Evolutionary conservation across 768 basidiomycete species (phyloP), one percentile per base, ranked within the genome.

Genomic region (Peribolospora kevripleyi): DNA sequence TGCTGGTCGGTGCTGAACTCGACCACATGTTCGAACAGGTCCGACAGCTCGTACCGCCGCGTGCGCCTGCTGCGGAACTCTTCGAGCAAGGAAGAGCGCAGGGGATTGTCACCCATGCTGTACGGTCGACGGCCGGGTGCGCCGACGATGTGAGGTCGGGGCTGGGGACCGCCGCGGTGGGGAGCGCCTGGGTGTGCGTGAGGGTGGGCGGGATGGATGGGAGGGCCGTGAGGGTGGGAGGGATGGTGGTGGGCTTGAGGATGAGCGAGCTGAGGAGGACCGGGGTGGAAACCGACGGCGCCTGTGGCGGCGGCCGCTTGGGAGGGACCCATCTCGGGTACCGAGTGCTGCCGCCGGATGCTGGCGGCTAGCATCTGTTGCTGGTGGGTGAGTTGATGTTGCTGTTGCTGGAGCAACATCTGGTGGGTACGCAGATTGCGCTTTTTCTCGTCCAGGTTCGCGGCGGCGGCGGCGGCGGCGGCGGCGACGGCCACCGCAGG

Each of bases 1-100:
- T 90, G 83, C 65, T 93, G 90, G 67, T 97, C 91, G 10, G 78
- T 77, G 56, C 84, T 81, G 66, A 98, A 98, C 67, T 95, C 91
- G 46, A 84, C 80, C 54, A 91, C 67, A 65, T 82, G 76, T 6
- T 84, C 84, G 48, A 74, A 73, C 59, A 98, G 80, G 62, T 91
- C 86, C 91, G 73, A 70, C 25, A 93, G 70, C 58, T 82, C 79
- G 90, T 87, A 95, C 59, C 76, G 78, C 54, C 78, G 75, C 37
- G 76, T 70, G 67, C 81, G 82, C 69, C 82, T 81, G 41, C 76
- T 73, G 56, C 85, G 76, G 67, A 90, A 93, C 56, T 88, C 84
- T 54, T 90, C 84, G 52, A 93, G 67, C 45, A 84, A 62, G 7
- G 79, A 72, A 65, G 83, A 87, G 52, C 83, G 76, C 57, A 77